These are phyloP conservation scores for Crucibulum laeve DNA, from an alignment of 768 basidiomycete genomes.

Conservation along the genomic window DNA sequence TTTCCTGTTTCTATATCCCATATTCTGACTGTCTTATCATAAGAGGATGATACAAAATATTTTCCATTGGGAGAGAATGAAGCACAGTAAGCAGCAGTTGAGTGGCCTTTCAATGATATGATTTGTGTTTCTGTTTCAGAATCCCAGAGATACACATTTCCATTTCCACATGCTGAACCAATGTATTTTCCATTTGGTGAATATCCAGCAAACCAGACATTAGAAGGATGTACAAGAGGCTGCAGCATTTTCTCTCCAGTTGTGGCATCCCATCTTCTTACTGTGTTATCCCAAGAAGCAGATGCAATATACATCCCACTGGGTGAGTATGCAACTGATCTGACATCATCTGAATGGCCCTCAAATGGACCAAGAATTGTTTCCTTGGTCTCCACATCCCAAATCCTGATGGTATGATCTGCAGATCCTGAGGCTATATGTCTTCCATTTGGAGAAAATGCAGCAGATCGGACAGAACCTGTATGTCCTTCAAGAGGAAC, in stretches of 20 bases:
- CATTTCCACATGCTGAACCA: background rate
- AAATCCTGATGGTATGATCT: conserved; percentile 1
- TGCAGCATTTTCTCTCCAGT: background rate
- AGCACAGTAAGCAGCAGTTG: background rate
- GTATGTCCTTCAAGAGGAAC: no score
- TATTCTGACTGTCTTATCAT: background rate
- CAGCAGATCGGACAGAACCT: no score
- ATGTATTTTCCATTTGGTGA: background rate
- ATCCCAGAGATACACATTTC: background rate
- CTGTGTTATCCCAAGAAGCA: conserved; percentile 1
- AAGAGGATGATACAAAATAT: background rate
- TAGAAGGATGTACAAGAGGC: background rate
- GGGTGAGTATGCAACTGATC: background rate
- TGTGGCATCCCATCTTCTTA: conserved; percentile 1
- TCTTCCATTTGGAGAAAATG: background rate
- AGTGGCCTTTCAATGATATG: background rate
- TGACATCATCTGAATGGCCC: background rate
- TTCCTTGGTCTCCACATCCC: conserved; percentile 1
- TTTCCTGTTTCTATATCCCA: background rate
- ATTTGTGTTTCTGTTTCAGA: background rate
- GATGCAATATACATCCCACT: conserved; percentile 5
- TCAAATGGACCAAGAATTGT: background rate
- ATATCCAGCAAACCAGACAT: background rate
- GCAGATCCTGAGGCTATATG: background rate
- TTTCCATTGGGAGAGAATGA: background rate